Evolutionary conservation across 2,329 filamentous ascomycete species (phyloP), one percentile per base, ranked within the genome.

Genomic region (Cryphonectria naterciae): DNA sequence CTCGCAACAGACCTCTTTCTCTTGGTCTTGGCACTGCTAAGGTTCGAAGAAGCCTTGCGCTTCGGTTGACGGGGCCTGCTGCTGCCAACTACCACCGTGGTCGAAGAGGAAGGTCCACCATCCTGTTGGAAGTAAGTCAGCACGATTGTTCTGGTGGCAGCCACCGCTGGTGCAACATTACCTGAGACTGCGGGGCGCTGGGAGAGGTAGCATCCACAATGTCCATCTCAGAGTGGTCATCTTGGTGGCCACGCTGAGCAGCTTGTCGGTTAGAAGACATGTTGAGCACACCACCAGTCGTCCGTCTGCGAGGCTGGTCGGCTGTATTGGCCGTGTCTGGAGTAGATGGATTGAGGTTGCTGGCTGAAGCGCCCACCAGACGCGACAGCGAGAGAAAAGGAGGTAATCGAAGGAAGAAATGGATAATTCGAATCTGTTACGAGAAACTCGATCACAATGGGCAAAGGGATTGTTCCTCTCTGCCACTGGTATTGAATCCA

Each of bases 391-490:
- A 37, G n/a, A 39, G 41, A 39, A 10, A 22, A 8, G 22, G 56
- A 4, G 28, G 43, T 52, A 52, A 35, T 54, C 43, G 32, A 39
- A 22, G 22, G 43, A 6, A 32, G 54, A 22, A 22, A 28, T 15
- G 46, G 46, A 2, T 7, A n/a, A 58, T 35, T n/a, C 52, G 17
- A 37, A 19, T 22, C 37, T 22, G 5, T 22, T 13, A 43, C 7
- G 25, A n/a, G 46, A 28, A 25, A 35, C 35, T 37, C 49, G 49
- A 58, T 67, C 19, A 67, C 25, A 28, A 19, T 32, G 37, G 39
- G 54, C 15, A 67, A 41, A 56, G 13, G 25, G 28, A 67, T 41
- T 39, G 25, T 41, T 67, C 52, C 52, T 67, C 35, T 22, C 28
- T 41, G 65, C 65, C 35, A 58, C 22, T 10, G 35, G n/a, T 28